Conservation (phyloP, 1,139 yeast species). For the Yamadazyma atlantica region DNA sequence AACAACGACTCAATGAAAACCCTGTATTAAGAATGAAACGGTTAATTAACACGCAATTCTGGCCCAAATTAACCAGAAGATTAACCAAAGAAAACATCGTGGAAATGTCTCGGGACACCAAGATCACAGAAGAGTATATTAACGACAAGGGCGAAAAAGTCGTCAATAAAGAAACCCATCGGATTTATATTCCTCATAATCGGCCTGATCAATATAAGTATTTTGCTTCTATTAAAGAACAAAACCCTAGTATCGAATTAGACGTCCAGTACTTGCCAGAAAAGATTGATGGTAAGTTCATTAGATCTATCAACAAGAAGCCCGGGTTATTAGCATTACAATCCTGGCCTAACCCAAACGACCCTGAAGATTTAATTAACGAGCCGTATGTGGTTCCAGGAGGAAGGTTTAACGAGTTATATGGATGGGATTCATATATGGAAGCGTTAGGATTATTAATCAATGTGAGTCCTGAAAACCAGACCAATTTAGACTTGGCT, state of each 20-base stretch:
- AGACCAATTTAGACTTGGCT: conserved; percentile 53
- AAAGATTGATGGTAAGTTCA: conserved; percentile 65
- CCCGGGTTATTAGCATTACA: conserved; percentile 91
- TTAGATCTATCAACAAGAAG: conserved; percentile 70
- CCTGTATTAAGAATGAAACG: conserved; percentile 81
- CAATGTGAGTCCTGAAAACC: conserved; percentile 55
- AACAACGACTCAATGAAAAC: conserved; percentile 79
- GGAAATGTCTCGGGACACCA: conserved; percentile 79
- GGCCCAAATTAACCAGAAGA: conserved; percentile 77
- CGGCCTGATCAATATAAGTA: conserved; percentile 74
- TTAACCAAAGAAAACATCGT: conserved; percentile 61
- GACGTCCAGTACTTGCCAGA: conserved; percentile 74
- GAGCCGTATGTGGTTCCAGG: conserved; percentile 96
- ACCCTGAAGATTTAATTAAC: conserved; percentile 55
- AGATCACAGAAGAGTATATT: conserved; percentile 59
- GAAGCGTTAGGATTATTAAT: conserved; percentile 79
- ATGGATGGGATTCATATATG: conserved; percentile 98
- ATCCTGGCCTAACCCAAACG: conserved; percentile 51
- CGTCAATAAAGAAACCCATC: conserved; percentile 48
- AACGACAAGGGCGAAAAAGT: conserved; percentile 34
- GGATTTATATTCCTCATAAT: conserved; percentile 75
- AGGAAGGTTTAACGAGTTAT: conserved; percentile 92
- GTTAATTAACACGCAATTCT: conserved; percentile 73
- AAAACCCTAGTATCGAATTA: conserved; percentile 57
- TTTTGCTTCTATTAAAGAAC: conserved; percentile 53